Conservation (phyloP, 2,329 filamentous ascomycete genomes). For the Phyllosticta paracitricarpa region DNA sequence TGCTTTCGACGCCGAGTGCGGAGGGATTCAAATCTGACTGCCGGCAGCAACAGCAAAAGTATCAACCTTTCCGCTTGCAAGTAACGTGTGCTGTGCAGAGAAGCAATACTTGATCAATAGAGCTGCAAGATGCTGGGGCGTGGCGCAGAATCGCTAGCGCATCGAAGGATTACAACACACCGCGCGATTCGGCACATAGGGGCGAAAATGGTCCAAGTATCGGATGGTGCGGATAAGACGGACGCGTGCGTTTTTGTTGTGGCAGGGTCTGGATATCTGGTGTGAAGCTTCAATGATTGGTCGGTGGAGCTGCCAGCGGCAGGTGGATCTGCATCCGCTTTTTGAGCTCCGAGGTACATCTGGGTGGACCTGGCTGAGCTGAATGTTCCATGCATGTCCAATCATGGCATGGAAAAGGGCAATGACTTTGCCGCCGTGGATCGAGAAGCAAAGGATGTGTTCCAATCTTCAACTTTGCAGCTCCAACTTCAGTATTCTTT, state of each 20-base stretch:
- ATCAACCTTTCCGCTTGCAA: neutral
- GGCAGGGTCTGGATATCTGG: neutral
- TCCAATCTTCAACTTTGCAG: neutral
- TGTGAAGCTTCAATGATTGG: neutral
- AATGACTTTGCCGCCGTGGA: too few relatives aligned
- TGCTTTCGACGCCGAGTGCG: neutral
- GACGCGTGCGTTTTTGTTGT: neutral
- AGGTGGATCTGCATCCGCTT: neutral
- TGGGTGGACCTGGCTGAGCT: neutral
- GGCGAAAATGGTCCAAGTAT: neutral
- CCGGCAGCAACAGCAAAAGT: neutral
- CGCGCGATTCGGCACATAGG: neutral
- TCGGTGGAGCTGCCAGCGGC: neutral
- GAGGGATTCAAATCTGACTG: neutral
- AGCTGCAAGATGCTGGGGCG: neutral
- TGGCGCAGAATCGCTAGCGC: neutral
- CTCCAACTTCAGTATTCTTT: too few relatives aligned
- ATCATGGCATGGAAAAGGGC: neutral
- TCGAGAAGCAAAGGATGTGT: too few relatives aligned
- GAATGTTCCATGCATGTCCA: neutral
- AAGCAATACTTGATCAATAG: neutral
- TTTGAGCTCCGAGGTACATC: neutral
- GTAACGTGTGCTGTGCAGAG: neutral
- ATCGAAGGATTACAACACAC: neutral
- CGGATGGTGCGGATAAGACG: neutral